A percentile compares a stretch with the other conserved stretches of the same genome.
phyloP scores from a whole-genome alignment of 164 flowering plant species.

The Berberis vulgaris region DNA sequence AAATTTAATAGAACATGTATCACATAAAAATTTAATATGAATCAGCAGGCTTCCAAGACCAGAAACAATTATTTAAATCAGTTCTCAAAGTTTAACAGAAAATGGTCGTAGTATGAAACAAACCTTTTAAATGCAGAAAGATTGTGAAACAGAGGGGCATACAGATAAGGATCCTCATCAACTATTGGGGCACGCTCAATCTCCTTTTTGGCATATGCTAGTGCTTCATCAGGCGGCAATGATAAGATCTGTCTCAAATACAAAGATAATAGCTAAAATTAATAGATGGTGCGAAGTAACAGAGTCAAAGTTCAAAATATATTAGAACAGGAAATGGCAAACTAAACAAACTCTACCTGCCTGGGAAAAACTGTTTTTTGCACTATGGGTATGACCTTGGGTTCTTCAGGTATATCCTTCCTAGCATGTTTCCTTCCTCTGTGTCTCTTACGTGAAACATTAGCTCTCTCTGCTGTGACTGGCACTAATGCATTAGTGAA shows the following conservation, averaged over 20 bases:
- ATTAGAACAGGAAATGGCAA: background rate
- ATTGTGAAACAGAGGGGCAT: constrained; percentile 9
- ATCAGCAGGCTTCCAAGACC: background rate
- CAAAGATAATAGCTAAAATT: background rate
- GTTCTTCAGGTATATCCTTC: background rate
- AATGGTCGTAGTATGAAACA: background rate
- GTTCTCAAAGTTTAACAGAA: background rate
- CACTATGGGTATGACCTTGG: background rate
- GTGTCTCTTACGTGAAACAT: background rate
- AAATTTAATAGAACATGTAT: no score
- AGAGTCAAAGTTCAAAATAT: background rate
- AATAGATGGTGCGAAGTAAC: background rate
- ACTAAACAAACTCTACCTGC: background rate
- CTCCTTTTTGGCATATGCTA: constrained; percentile 8
- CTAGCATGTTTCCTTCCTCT: background rate
- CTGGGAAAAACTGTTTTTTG: background rate
- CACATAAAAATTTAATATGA: background rate
- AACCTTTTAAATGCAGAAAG: constrained; percentile 7
- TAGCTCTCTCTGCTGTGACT: constrained; percentile 5
- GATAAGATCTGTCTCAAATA: constrained; percentile 6
- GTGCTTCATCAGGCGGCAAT: constrained; percentile 10
- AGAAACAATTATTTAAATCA: background rate
- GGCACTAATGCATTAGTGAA: background rate
- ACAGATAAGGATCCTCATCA: constrained; percentile 1
- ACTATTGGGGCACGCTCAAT: constrained; percentile 3